Percentiles rank a stretch among this genome's conserved stretches.
phyloP scores from a whole-genome alignment of 2,329 filamentous ascomycete species.

The Trichoderma breve region DNA sequence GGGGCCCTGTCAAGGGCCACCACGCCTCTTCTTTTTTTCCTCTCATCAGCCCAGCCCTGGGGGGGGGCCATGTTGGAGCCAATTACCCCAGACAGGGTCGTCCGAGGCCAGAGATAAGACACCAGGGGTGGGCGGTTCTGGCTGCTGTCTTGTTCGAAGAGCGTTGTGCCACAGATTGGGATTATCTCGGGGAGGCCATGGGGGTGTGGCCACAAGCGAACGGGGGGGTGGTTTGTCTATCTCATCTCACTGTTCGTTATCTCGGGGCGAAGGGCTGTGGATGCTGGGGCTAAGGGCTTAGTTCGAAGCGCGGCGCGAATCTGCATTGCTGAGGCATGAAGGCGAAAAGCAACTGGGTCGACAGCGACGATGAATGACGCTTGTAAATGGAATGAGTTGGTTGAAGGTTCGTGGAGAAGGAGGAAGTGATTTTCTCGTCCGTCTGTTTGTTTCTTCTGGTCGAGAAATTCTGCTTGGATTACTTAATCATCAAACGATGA shows the following conservation, averaged over 20 bases:
- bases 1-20: slow-evolving; percentile 4
- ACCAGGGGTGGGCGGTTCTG: slow-evolving; percentile 13
- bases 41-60: slow-evolving; percentile 10
- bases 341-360: neutral
- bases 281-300: slow-evolving; percentile 16
- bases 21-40: slow-evolving; percentile 9
- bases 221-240: neutral
- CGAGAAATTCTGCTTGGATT: neutral
- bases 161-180: neutral
- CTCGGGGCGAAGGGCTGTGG: slow-evolving; percentile 11
- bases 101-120: slow-evolving; percentile 20
- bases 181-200: neutral
- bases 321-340: slow-evolving; percentile 9
- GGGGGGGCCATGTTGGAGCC: neutral
- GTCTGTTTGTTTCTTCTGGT: neutral
- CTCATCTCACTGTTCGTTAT: slow-evolving; percentile 10
- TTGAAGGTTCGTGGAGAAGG: neutral
- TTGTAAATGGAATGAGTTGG: neutral
- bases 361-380: neutral
- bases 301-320: slow-evolving; percentile 17
- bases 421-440: neutral
- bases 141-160: neutral
- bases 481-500: neutral
- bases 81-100: slow-evolving; percentile 18
- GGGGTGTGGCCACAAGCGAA: neutral